Evolutionary conservation across 2,329 filamentous ascomycete genomes (phyloP).

Genomic region (Alternaria ventricosa): DNA sequence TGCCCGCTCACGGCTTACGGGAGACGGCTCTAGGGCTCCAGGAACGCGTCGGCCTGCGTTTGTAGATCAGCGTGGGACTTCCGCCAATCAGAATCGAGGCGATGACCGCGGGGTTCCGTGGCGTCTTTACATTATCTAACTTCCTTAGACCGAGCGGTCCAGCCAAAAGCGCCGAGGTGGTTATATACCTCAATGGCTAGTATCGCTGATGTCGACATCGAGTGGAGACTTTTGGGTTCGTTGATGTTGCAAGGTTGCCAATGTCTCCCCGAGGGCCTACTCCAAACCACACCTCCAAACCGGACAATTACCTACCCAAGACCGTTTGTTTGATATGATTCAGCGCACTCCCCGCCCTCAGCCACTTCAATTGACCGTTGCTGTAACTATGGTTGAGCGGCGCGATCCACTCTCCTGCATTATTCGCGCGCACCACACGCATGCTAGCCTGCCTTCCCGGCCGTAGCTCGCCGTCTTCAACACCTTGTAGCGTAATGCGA

Average conservation of each 20-base stretch:
- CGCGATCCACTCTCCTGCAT: constrained; percentile 35
- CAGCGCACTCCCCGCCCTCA: constrained; percentile 46
- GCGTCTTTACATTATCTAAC: constrained; percentile 2
- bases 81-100: constrained; percentile 3
- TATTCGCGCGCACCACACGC: constrained; percentile 30
- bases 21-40: background rate
- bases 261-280: background rate
- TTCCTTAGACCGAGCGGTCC: background rate
- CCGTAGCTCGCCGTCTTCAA: constrained; percentile 25
- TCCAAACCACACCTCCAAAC: background rate
- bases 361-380: constrained; percentile 41
- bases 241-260: background rate
- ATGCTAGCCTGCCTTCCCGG: constrained; percentile 40
- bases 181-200: background rate
- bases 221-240: background rate
- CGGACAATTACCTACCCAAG: background rate
- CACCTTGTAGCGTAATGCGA: constrained; percentile 22
- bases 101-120: constrained; percentile 8
- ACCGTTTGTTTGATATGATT: constrained; percentile 34
- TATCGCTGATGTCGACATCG: background rate
- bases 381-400: constrained; percentile 45
- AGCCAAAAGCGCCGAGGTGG: background rate
- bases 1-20: background rate
- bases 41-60: constrained; percentile 9
- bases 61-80: constrained; percentile 5